Evolutionary conservation across 2,329 filamentous ascomycete species (phyloP).

Genomic region (Fusarium denticulatum): DNA sequence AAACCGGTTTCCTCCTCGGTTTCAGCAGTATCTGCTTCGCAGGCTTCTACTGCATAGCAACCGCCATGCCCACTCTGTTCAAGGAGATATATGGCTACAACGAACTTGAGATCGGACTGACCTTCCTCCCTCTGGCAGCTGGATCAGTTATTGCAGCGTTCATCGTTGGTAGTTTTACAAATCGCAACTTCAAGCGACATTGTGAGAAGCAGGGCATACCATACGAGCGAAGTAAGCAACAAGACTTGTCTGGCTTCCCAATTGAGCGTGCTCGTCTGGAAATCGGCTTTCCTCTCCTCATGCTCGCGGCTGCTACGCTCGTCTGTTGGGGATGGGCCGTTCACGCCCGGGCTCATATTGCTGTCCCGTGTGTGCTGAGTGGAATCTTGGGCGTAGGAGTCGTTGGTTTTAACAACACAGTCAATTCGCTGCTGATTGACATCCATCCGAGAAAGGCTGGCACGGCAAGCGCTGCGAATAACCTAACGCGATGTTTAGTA

Average conservation of each 20-base stretch:
- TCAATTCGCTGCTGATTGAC: slow-evolving; percentile 65
- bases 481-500: slow-evolving; percentile 64
- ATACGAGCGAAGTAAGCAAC: slow-evolving; percentile 63
- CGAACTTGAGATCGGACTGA: slow-evolving; percentile 63
- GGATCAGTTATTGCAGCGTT: slow-evolving; percentile 60
- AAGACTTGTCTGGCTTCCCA: slow-evolving; percentile 59
- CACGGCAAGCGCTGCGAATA: slow-evolving; percentile 66
- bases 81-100: slow-evolving; percentile 66
- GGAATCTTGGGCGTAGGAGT: slow-evolving; percentile 59
- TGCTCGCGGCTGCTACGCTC: slow-evolving; percentile 58
- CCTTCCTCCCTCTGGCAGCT: slow-evolving; percentile 61
- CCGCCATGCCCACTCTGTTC: slow-evolving; percentile 57
- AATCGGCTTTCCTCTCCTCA: slow-evolving; percentile 60
- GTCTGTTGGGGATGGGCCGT: slow-evolving; percentile 64
- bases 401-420: slow-evolving; percentile 64
- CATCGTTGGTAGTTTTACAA: slow-evolving; percentile 65
- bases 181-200: slow-evolving; percentile 74
- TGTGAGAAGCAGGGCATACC: slow-evolving; percentile 62
- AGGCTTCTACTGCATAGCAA: slow-evolving; percentile 60
- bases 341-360: slow-evolving; percentile 53
- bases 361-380: slow-evolving; percentile 58
- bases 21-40: slow-evolving; percentile 58
- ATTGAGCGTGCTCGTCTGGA: slow-evolving; percentile 63
- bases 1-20: slow-evolving; percentile 56
- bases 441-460: slow-evolving; percentile 63